These are phyloP conservation scores for Cinnamomum chago DNA, from an alignment of 164 flowering plant genomes.

Conservation along the genomic window DNA sequence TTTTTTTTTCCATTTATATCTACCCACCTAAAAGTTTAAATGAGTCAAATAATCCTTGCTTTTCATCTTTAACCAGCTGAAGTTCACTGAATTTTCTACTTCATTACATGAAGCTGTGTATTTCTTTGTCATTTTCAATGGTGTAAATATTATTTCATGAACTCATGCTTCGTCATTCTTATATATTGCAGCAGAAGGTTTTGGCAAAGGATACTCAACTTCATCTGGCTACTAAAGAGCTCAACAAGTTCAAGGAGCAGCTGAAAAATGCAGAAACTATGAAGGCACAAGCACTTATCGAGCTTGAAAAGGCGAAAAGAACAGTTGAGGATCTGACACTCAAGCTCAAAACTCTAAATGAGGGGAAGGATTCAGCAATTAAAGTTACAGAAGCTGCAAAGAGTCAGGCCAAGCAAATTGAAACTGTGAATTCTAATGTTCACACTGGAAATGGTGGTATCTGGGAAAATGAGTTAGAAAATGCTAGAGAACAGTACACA, in stretches of 20 bases:
- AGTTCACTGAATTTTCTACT: background rate
- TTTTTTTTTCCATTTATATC: too few relatives aligned
- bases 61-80: background rate
- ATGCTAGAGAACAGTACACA: conserved; percentile 47
- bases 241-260: conserved; percentile 73
- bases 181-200: conserved; percentile 47
- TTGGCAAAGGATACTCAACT: conserved; percentile 80
- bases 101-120: background rate
- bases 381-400: conserved; percentile 59
- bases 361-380: conserved; percentile 53
- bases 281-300: conserved; percentile 59
- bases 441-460: conserved; percentile 25
- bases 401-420: conserved; percentile 45
- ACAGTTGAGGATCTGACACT: conserved; percentile 57
- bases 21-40: background rate
- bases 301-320: conserved; percentile 71
- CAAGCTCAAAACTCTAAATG: conserved; percentile 49
- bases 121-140: background rate
- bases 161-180: background rate
- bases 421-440: conserved; percentile 33
- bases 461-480: conserved; percentile 51
- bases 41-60: background rate
- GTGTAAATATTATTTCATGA: background rate
- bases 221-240: conserved; percentile 72
- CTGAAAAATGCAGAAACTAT: conserved; percentile 70